A percentile compares a stretch with the other conserved stretches of the same genome.
phyloP scores from a whole-genome alignment of 148 eudicot species.

The Pharnaceum exiguum region DNA sequence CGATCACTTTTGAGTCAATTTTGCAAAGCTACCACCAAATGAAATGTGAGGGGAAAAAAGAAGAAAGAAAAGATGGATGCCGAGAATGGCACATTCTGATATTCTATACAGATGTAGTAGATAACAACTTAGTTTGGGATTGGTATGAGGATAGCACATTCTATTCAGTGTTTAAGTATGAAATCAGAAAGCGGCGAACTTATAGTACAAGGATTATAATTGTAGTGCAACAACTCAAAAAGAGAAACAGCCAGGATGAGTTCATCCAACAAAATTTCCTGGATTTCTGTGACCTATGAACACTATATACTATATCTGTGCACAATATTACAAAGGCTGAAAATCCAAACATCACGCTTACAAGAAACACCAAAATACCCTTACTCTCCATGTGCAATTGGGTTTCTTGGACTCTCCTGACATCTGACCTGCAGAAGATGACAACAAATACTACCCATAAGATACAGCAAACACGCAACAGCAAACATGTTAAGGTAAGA shows the following conservation, averaged over 20 bases:
- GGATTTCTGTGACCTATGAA: slow-evolving; percentile 40
- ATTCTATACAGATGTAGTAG: too few species aligned
- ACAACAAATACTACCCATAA: slow-evolving; percentile 1
- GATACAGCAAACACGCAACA: background rate
- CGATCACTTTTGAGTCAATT: too few species aligned
- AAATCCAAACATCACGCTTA: slow-evolving; percentile 53
- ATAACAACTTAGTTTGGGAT: too few species aligned
- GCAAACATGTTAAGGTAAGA: too few species aligned
- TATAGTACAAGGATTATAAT: slow-evolving; percentile 61
- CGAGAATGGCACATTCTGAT: too few species aligned
- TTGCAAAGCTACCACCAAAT: too few species aligned
- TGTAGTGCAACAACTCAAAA: slow-evolving; percentile 52
- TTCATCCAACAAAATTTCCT: slow-evolving; percentile 75
- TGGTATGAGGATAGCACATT: too few species aligned
- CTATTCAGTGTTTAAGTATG: too few species aligned
- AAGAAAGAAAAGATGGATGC: too few species aligned
- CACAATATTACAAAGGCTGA: slow-evolving; percentile 49
- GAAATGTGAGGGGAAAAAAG: too few species aligned
- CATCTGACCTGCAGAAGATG: slow-evolving; percentile 55
- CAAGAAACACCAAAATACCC: slow-evolving; percentile 62
- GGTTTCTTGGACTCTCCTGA: slow-evolving; percentile 51
- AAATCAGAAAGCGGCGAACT: slow-evolving; percentile 6
- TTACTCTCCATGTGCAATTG: slow-evolving; percentile 88
- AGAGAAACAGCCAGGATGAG: slow-evolving; percentile 69
- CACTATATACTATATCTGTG: slow-evolving; percentile 41